A percentile compares a stretch with the other conserved stretches of the same genome.
These are phyloP conservation scores for Penicillium sp. DNA, from an alignment of 2,329 filamentous ascomycete genomes.

Conservation along the genomic window DNA sequence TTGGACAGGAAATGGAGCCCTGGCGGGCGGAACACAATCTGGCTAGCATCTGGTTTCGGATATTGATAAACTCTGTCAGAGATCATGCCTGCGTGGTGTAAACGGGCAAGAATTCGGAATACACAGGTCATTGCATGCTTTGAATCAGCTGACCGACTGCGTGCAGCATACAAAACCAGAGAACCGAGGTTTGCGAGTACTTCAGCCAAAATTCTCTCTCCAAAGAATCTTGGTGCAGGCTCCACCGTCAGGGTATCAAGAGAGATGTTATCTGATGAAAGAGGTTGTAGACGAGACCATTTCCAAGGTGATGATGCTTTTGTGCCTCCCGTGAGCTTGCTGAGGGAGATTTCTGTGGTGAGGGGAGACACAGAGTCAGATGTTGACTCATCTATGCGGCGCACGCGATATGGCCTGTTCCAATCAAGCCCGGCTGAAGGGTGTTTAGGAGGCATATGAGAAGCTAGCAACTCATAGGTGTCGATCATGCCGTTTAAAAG, in stretches of 20 bases:
- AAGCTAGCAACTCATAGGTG: constrained; percentile 28
- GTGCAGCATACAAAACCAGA: constrained; percentile 44
- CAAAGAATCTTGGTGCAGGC: constrained; percentile 24
- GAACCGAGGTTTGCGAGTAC: constrained; percentile 41
- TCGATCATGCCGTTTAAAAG: constrained; percentile 42
- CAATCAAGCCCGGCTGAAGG: constrained; percentile 12
- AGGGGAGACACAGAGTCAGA: constrained; percentile 1
- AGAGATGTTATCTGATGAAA: constrained; percentile 7
- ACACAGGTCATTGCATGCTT: constrained; percentile 46
- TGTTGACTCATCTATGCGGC: neutral
- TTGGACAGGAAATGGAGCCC: constrained; percentile 45
- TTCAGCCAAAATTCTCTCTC: constrained; percentile 33
- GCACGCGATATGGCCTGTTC: constrained; percentile 3
- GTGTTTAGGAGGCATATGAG: constrained; percentile 15
- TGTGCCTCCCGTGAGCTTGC: constrained; percentile 29
- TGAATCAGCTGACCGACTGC: constrained; percentile 33
- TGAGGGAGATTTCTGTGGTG: constrained; percentile 25
- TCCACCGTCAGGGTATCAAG: constrained; percentile 27
- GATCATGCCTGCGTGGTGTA: constrained; percentile 46
- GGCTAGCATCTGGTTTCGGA: constrained; percentile 25
- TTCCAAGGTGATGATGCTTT: neutral
- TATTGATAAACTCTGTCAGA: constrained; percentile 47
- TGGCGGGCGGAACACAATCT: constrained; percentile 40
- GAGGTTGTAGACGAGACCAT: constrained; percentile 2
- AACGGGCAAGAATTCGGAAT: constrained; percentile 43